phyloP scores from a whole-genome alignment of 2,329 filamentous ascomycete genomes.

The Fusarium ambrosium region DNA sequence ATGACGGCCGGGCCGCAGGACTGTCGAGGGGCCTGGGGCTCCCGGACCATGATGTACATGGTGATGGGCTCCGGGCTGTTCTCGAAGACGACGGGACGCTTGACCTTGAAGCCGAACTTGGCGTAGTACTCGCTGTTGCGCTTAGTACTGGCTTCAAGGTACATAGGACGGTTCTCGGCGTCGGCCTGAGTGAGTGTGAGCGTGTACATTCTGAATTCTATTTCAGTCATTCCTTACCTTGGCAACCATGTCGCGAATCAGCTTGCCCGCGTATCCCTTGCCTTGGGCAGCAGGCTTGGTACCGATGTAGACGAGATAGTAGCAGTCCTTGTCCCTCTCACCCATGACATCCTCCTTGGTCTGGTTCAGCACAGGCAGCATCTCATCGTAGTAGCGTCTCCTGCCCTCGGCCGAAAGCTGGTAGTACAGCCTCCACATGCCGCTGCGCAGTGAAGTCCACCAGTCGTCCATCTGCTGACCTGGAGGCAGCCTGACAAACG shows the following conservation, averaged over 20 bases:
- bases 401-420: slow-evolving; percentile 79
- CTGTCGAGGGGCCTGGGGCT: slow-evolving; percentile 64
- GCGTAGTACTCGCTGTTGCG: slow-evolving; percentile 79
- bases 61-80: slow-evolving; percentile 70
- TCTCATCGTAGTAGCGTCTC: slow-evolving; percentile 81
- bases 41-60: slow-evolving; percentile 86
- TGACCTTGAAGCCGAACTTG: slow-evolving; percentile 79
- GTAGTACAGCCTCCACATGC: slow-evolving; percentile 83
- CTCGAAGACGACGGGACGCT: slow-evolving; percentile 73
- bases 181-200: slow-evolving; percentile 69
- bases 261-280: slow-evolving; percentile 78
- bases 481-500: slow-evolving; percentile 75
- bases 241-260: slow-evolving; percentile 77
- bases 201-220: not conserved
- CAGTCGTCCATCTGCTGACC: slow-evolving; percentile 80
- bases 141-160: slow-evolving; percentile 82
- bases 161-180: slow-evolving; percentile 74
- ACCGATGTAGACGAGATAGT: slow-evolving; percentile 88
- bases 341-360: slow-evolving; percentile 79
- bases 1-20: slow-evolving; percentile 44
- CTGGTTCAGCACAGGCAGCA: slow-evolving; percentile 79
- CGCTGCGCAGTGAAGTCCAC: slow-evolving; percentile 78
- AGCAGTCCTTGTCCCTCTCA: slow-evolving; percentile 74
- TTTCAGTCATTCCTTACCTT: slow-evolving; percentile 60
- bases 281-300: slow-evolving; percentile 78